A percentile compares a stretch with the other conserved stretches of the same genome.
Conservation (phyloP, 1,139 yeast genomes). For the Taiozyma sp. region DNA sequence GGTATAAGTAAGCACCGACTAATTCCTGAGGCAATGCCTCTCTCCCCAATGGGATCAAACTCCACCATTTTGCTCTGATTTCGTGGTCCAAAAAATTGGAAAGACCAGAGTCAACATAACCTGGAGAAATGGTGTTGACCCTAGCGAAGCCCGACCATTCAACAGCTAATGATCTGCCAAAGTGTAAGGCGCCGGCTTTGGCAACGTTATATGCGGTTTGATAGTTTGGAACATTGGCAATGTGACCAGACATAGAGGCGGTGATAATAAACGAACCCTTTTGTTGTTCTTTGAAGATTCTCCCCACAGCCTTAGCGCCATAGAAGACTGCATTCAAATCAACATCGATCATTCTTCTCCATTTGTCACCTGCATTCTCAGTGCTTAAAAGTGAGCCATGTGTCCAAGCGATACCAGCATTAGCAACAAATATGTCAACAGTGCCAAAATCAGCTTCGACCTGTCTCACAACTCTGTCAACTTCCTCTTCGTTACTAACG, state of each 20-base stretch:
- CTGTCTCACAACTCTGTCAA: slow-evolving; percentile 49
- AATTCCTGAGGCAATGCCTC: slow-evolving; percentile 75
- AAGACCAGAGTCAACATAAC: slow-evolving; percentile 72
- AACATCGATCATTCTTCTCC: slow-evolving; percentile 66
- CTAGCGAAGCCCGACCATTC: slow-evolving; percentile 91
- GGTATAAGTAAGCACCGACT: slow-evolving; percentile 80
- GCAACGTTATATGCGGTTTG: slow-evolving; percentile 91
- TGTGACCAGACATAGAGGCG: slow-evolving; percentile 89
- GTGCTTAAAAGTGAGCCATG: slow-evolving; percentile 64
- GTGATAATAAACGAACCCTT: slow-evolving; percentile 78
- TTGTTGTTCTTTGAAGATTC: slow-evolving; percentile 64
- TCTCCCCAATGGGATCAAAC: slow-evolving; percentile 77
- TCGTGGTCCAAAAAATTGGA: slow-evolving; percentile 54
- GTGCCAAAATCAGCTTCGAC: slow-evolving; percentile 69
- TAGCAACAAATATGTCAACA: slow-evolving; percentile 82
- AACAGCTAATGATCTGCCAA: slow-evolving; percentile 79
- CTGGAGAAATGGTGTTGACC: slow-evolving; percentile 83
- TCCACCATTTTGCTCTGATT: slow-evolving; percentile 59
- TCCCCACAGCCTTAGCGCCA: slow-evolving; percentile 70
- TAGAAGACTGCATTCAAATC: slow-evolving; percentile 77
- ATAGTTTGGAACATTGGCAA: slow-evolving; percentile 82
- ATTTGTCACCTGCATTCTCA: slow-evolving; percentile 49
- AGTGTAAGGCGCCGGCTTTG: slow-evolving; percentile 80
- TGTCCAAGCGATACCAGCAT: slow-evolving; percentile 89
- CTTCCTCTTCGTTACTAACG: slow-evolving; percentile 54